Base-by-base conservation (phyloP, 2,329 filamentous ascomycete genomes). In the Phaeosphaeria sp. region DNA sequence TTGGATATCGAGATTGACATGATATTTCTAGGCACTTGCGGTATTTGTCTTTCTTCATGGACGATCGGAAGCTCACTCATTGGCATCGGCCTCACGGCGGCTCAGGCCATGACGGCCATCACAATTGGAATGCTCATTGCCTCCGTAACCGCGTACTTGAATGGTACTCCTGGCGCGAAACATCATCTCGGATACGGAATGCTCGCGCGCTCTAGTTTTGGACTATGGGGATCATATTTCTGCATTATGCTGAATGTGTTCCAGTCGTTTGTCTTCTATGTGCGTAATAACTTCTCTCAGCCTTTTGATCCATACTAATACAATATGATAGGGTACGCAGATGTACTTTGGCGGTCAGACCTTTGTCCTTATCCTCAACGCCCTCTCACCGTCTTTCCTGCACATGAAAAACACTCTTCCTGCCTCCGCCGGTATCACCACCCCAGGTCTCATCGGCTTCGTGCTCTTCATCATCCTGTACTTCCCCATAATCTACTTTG, bases 321-420 rank as follows among this genome's bases (percentile, higher is more conserved):
- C 13, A 25, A 20, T n/a, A n/a, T 15, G 1, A 15, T 18, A 56
- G 50, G 63, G 64, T 23, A 63, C 55, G 10, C 66, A 68, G 47
- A 62, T 61, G 54, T 67, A 64, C 42, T 67, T 59, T 27, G 64
- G 66, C n/a, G 64, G 63, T 17, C 59, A 62, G 23, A 59, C 66
- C 5, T 58, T 62, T 21, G 54, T 59, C 9, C 47, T 67, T 18
- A 60, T 67, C 17, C 58, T 67, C 10, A 60, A 58, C 33, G 54
- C 61, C 6, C 59, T 67, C 36, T 67, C 63, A 25, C 60, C 63
- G 0, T 50, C 50, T 3, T 69, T 67, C 49, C 48, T 63, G 6
- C 53, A 48, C 44, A 64, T 69, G 57, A 59, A 57, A 42, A 67
- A 69, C 39, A 69, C 66, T 0, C 52, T 67, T 18, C 64, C 64